Base-by-base conservation (phyloP, 176 grass and related monocot genomes). In the Carex scoparia region DNA sequence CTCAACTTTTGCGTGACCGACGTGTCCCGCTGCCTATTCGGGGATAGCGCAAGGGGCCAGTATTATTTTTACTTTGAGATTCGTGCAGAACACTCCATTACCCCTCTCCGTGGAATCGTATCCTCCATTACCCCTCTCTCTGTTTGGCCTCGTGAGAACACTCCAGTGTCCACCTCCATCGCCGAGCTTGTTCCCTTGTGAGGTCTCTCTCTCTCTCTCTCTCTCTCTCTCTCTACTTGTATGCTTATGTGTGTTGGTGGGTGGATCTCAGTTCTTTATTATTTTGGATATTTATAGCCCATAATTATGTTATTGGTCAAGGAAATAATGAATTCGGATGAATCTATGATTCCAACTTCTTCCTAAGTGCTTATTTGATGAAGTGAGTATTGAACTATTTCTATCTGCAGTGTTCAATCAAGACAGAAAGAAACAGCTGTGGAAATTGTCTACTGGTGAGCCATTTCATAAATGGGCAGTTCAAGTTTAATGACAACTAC, bases 401-500 rank as follows among this genome's bases (percentile, higher is more conserved):
- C 67, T 70, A 18, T 76, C 54, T 54, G 18, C 71, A 76, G 71
- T 76, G 19, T 2, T 31, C 10, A 53, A 54, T 31, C 74, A 8
- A 78, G 28, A 18, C 11, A 33, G 2, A 78, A 57, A 78, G 55
- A 13, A 57, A 78, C 51, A 57, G 19, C n/a, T 3, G 19, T 2
- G 7, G 19, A 23, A 63, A 63, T 28, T 28, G 7, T 61, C 44
- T 46, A 46, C 44, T 46, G 44, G n/a, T 23, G 18, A 46, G 46
- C 0, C 1, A 12, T 14, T 56, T 55, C 12, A 78, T 78, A 33
- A 78, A 78, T 78, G 74, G 74, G 74, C 3, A 56, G 49, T 55
- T 57, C 74, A 18, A 35, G 74, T 78, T 28, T 78, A 33, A 57
- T 78, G 51, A 78, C 74, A 33, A 18, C 74, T 78, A 78, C 74